Evolutionary conservation across 345 rosid genomes (phyloP).

Genomic region (Aquilaria yunnanensis): DNA sequence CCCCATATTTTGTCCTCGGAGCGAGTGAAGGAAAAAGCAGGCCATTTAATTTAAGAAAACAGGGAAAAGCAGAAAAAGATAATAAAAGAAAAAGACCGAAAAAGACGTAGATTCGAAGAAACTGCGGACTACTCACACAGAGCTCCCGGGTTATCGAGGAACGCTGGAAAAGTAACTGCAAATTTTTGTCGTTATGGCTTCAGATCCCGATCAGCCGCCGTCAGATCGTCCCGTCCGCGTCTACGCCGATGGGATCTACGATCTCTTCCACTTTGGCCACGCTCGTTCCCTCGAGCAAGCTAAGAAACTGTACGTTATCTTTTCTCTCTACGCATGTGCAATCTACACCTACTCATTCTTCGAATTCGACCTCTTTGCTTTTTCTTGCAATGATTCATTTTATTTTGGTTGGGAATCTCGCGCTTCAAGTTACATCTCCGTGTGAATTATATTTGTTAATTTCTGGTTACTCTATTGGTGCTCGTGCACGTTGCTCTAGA

Average conservation of each 20-base stretch:
- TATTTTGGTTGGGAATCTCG: conserved; percentile 2
- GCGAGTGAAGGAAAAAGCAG: too few relatives aligned
- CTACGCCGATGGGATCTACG: conserved; percentile 99
- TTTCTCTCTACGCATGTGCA: neutral
- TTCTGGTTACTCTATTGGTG: neutral
- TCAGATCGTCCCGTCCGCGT: conserved; percentile 67
- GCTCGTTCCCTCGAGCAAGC: conserved; percentile 97
- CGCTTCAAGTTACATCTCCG: neutral
- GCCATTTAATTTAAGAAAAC: neutral
- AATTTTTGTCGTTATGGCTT: too few relatives aligned
- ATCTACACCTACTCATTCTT: conserved; percentile 2
- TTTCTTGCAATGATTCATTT: conserved; percentile 4
- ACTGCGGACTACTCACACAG: neutral
- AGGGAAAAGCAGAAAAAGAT: neutral
- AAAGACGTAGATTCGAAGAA: conserved; percentile 6
- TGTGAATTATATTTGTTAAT: neutral
- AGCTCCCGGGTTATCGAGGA: neutral
- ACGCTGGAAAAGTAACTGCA: neutral
- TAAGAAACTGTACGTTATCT: conserved; percentile 57
- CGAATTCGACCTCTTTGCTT: neutral
- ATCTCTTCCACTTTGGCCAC: conserved; percentile 96
- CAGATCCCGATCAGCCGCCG: conserved; percentile 18
- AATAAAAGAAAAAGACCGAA: neutral
- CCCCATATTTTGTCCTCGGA: too few relatives aligned
- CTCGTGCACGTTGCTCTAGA: neutral